Evolutionary conservation across 139 green algal genomes (phyloP).

Genomic region (Chlamydomonas urium): DNA sequence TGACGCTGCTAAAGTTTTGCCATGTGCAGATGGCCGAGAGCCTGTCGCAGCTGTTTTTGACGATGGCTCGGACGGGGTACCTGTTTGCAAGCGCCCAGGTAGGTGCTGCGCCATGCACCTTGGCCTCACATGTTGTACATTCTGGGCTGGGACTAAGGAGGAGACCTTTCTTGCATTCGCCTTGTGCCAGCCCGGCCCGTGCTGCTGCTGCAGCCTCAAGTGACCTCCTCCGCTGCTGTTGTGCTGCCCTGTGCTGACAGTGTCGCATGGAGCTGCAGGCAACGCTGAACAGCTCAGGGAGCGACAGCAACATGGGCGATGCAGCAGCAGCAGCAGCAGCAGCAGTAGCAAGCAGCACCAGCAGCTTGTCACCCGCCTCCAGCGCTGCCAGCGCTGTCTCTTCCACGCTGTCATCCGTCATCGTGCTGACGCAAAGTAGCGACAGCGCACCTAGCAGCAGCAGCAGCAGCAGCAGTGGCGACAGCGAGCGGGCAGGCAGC

Average conservation of each 20-base stretch:
- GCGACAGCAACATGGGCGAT: neutral
- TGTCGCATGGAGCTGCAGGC: conserved; percentile 66
- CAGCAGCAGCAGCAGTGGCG: conserved; percentile 15
- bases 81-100: conserved; percentile 73
- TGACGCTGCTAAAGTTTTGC: neutral
- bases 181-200: neutral
- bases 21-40: conserved; percentile 63
- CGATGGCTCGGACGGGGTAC: conserved; percentile 81
- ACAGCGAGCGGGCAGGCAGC: neutral
- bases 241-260: conserved; percentile 19
- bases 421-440: too few species aligned
- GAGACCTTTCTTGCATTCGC: neutral
- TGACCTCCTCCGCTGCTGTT: neutral
- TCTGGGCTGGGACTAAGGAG: neutral
- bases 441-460: neutral
- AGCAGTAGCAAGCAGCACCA: neutral
- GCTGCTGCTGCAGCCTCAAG: neutral
- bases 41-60: conserved; percentile 84
- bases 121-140: neutral
- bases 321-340: neutral
- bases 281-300: conserved; percentile 7
- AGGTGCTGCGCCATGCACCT: neutral
- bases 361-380: neutral
- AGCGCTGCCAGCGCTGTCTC: too few species aligned
- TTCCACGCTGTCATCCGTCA: too few species aligned